Conservation (phyloP, 768 basidiomycete genomes). For the Amanita polypyramis region DNA sequence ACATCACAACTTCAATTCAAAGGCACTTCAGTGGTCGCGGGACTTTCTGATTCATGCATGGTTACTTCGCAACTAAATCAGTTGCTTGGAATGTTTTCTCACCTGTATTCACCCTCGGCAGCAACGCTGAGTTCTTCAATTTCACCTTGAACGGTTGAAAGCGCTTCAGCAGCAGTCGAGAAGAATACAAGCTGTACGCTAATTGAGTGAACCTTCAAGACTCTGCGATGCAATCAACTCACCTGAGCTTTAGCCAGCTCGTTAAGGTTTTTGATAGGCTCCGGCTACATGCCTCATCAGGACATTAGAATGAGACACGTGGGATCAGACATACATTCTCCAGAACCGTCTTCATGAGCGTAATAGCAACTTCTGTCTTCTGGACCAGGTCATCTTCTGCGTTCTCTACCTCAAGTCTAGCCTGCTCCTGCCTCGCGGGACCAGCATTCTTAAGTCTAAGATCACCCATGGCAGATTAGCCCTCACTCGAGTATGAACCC, state of each 20-base stretch:
- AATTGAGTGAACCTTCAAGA: neutral
- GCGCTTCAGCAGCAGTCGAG: constrained; percentile 66
- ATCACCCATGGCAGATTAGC: neutral
- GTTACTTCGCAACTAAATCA: constrained; percentile 3
- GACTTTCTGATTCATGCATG: constrained; percentile 53
- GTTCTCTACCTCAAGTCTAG: constrained; percentile 85
- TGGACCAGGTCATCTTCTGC: constrained; percentile 95
- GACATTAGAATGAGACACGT: neutral
- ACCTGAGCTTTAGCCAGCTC: constrained; percentile 88
- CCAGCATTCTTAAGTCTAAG: constrained; percentile 67
- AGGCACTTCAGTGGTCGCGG: constrained; percentile 72
- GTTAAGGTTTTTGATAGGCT: constrained; percentile 90
- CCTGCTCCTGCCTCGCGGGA: constrained; percentile 81
- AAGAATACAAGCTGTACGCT: constrained; percentile 55
- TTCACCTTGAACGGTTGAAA: constrained; percentile 78
- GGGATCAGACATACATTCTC: constrained; percentile 68
- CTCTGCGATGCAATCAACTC: neutral
- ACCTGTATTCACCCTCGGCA: constrained; percentile 95
- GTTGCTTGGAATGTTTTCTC: constrained; percentile 4
- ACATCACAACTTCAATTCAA: constrained; percentile 14
- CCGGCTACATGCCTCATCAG: constrained; percentile 47
- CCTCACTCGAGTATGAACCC: neutral
- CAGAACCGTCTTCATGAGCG: constrained; percentile 94
- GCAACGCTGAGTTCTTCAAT: constrained; percentile 89
- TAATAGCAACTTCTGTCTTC: constrained; percentile 95